Evolutionary conservation across 2,329 filamentous ascomycete genomes (phyloP).

Genomic region (Bipolaris cookei): DNA sequence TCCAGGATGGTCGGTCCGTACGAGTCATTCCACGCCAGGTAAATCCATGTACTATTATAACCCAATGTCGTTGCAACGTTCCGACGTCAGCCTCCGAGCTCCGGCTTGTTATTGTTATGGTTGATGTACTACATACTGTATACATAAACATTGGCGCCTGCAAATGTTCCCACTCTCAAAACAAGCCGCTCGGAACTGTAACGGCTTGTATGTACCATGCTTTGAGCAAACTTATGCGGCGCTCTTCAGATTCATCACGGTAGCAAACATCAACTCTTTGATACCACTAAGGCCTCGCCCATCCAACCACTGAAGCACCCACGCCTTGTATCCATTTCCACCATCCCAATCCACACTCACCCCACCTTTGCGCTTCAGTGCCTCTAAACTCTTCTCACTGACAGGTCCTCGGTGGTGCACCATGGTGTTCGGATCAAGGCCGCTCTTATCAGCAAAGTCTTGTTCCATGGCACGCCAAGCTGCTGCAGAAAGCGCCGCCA

Average conservation of each 20-base stretch:
- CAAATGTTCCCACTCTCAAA: background rate
- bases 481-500: constrained; percentile 55
- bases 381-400: constrained; percentile 68
- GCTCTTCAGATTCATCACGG: constrained; percentile 73
- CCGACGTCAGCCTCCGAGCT: constrained; percentile 12
- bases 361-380: constrained; percentile 70
- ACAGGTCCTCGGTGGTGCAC: constrained; percentile 61
- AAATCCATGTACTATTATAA: constrained; percentile 7
- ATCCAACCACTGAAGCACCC: constrained; percentile 73
- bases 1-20: background rate
- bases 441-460: constrained; percentile 45
- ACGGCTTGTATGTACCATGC: background rate
- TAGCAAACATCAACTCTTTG: constrained; percentile 76
- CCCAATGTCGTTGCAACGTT: constrained; percentile 1
- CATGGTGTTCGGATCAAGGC: constrained; percentile 28
- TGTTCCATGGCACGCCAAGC: constrained; percentile 58
- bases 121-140: background rate
- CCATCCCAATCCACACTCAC: constrained; percentile 72
- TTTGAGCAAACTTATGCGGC: background rate
- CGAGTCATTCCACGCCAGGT: constrained; percentile 14
- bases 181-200: too few species aligned
- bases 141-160: background rate
- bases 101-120: background rate
- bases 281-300: constrained; percentile 69
- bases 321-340: constrained; percentile 76